Base-by-base conservation (phyloP, 768 basidiomycete genomes). In the Podaxis sp. region DNA sequence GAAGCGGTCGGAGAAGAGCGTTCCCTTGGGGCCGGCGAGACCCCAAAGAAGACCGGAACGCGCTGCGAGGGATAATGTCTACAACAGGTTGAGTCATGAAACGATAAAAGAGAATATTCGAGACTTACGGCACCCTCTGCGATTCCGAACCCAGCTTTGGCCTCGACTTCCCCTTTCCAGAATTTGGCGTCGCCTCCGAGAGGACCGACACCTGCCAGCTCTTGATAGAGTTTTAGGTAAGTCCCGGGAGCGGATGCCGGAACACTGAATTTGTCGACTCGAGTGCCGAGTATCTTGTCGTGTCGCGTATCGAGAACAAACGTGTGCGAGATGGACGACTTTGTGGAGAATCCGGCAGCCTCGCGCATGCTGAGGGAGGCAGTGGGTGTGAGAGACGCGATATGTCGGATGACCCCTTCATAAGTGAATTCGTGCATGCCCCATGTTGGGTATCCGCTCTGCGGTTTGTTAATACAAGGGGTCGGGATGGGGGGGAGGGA, bases 351-450 rank as follows among this genome's bases (percentile, higher is more conserved):
- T 0, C 94, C 93, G 0, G 96, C 94, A 0, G 89, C 82, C 70
- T 91, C 85, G 36, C 97, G 88, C 58, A 96, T 90, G 63, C 94
- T 96, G 46, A 96, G 78, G 2, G 93, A 94, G 25, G 95, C 96
- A 1, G 84, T 7, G 1, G 92, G 85, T 7, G 82, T 76, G 29
- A 98, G 79, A 47, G 81, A 80, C 5, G 87, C 82, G 22, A 98
- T 81, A 61, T 93, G 88, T 51, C 97, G 80, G 57, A 91, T 74
- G 2, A 90, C 86, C 17, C 85, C 87, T 70, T 98, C 94, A 67
- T 96, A 98, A 5, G 88, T 85, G 11, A 95, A 65, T 69, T 97
- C 93, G 69, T 97, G 93, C 63, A 79, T 70, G 3, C 87, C 86
- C 25, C 67, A 68, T 22, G 64, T 64, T 6, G 68, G 70, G 50